Base-by-base conservation (phyloP, 805 yeast species). In the Maudiozyma barnettii region DNA sequence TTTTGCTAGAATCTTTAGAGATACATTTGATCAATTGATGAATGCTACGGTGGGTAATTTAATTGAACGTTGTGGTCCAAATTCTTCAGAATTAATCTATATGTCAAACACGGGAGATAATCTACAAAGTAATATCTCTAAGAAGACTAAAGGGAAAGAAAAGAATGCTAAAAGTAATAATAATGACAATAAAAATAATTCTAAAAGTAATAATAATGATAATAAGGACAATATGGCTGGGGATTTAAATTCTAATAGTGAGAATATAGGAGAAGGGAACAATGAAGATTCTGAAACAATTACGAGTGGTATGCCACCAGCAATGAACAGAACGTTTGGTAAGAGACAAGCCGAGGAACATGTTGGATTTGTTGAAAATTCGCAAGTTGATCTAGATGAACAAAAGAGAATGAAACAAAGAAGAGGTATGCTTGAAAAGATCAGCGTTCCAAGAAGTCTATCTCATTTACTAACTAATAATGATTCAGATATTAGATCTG, bases 21-120 rank as follows among this genome's bases (percentile, higher is more conserved):
- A 81, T 54, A 78, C 83, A 1, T 81, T 81, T 64, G 87, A 81
- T 57, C 82, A 78, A 54, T 62, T 81, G 49, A 76, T 79, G 79
- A 69, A 72, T 53, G 82, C 84, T 7, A 80, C 86, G 0, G 72
- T 79, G 23, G 81, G 79, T 43, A 79, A 81, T 54, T 63, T 80
- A 54, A 76, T 77, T 47, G 77, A 79, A 48, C 67, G 82, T 55
- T 78, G 83, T 67, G 82, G 83, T 0, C 81, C 82, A 1, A 79
- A 78, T 58, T 74, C 82, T 3, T 69, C 79, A 1, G 82, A 78
- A 52, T 64, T 78, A 23, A 69, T 77, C n/a, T 73, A 74, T 42
- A 51, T 54, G 49, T 31, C 41, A 18, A 44, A 19, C 13, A 38
- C 26, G 10, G 22, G 21, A 14, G 21, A 16, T 29, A 5, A n/a